These are phyloP conservation scores for Teunomyces gatunensis DNA, from an alignment of 805 yeast species.

Conservation along the genomic window DNA sequence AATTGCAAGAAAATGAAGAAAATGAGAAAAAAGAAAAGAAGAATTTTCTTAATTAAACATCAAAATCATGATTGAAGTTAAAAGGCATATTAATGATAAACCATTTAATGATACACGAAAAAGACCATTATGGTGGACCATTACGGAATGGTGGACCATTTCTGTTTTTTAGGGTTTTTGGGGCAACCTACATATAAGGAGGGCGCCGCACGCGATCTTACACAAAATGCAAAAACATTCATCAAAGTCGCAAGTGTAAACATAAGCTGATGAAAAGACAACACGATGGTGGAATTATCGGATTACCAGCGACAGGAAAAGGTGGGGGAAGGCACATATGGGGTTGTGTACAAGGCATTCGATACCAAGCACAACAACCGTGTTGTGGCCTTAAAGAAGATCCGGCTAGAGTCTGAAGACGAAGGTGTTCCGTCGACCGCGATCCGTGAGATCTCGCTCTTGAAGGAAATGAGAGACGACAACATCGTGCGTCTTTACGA, in stretches of 20 bases:
- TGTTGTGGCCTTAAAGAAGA: constrained; percentile 94
- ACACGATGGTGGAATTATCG: constrained; percentile 74
- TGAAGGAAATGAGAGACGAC: constrained; percentile 91
- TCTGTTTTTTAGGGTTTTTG: too few species aligned
- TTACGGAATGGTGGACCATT: too few species aligned
- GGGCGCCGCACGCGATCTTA: too few species aligned
- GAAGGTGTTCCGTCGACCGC: constrained; percentile 99
- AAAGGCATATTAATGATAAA: too few species aligned
- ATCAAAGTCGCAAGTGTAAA: not conserved
- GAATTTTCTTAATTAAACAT: too few species aligned
- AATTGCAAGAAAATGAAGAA: too few species aligned
- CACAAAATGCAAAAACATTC: too few species aligned
- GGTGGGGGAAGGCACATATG: constrained; percentile 97
- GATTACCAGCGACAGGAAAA: constrained; percentile 94
- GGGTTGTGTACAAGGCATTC: constrained; percentile 95
- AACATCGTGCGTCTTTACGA: constrained; percentile 89
- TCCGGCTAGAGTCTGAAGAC: constrained; percentile 91
- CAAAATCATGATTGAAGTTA: too few species aligned
- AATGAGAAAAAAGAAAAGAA: too few species aligned
- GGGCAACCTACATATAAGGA: too few species aligned
- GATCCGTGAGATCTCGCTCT: constrained; percentile 88
- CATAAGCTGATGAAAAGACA: not conserved
- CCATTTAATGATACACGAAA: too few species aligned
- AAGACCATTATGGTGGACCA: too few species aligned
- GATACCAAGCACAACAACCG: constrained; percentile 87